Conservation (phyloP, 352 stramenopile genomes). For the Phytopythium helicoides region DNA sequence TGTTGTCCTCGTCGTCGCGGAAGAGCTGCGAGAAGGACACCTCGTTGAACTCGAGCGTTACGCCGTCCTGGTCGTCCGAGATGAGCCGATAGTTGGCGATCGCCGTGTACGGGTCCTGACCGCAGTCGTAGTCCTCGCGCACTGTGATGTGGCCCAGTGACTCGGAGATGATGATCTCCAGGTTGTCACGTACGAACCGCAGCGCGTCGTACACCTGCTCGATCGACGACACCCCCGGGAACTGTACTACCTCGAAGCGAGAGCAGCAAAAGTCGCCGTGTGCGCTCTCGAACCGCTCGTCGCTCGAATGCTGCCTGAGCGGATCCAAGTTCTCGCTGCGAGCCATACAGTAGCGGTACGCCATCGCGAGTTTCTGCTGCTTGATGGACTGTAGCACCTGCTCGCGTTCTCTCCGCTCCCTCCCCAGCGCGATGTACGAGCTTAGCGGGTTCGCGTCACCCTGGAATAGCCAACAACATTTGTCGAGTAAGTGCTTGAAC, state of each 20-base stretch:
- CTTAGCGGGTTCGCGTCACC: conserved; percentile 6
- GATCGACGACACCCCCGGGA: conserved; percentile 17
- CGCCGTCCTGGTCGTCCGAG: conserved; percentile 10
- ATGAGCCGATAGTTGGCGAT: conserved; percentile 15
- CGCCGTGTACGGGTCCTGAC: conserved; percentile 5
- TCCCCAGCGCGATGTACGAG: conserved; percentile 8
- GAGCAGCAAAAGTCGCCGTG: conserved; percentile 21
- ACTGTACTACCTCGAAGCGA: conserved; percentile 18
- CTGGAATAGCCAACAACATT: neutral
- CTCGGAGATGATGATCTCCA: conserved; percentile 34
- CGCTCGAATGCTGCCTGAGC: conserved; percentile 9
- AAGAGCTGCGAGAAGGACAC: conserved; percentile 18
- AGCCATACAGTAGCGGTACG: conserved; percentile 10
- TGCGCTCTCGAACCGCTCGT: conserved; percentile 20
- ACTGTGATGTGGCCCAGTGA: conserved; percentile 20
- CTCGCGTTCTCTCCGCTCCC: conserved; percentile 3
- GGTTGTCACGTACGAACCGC: conserved; percentile 26
- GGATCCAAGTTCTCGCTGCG: conserved; percentile 11
- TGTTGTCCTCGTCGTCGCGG: conserved; percentile 3
- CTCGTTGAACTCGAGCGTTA: conserved; percentile 17
- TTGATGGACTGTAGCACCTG: conserved; percentile 4
- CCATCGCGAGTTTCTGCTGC: conserved; percentile 6
- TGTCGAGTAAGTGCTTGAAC: too few species aligned
- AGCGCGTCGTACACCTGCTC: conserved; percentile 29
- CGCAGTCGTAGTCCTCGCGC: conserved; percentile 18